Evolutionary conservation across 176 grass and related monocot genomes (phyloP), one percentile per base, ranked within the genome.

Genomic region (Elaeis guineensis): DNA sequence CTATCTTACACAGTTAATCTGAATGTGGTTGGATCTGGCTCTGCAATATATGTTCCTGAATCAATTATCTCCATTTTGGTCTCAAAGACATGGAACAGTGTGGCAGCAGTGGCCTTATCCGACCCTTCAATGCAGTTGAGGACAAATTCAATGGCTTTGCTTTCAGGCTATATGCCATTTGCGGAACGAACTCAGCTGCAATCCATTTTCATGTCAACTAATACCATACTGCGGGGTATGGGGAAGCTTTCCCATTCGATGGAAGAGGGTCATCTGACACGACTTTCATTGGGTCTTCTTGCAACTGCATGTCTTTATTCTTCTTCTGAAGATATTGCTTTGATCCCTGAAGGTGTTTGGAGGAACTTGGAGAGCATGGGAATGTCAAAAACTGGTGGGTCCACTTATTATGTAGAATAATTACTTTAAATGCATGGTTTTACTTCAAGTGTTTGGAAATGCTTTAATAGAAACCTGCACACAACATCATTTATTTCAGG

Each of bases 311-410:
- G 91, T 54, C 77, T 96, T 62, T 87, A 96, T 85, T 87, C 91
- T 61, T 57, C 80, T 90, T 72, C 81, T 77, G 91, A 90, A 63
- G 91, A 96, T 77, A 82, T 87, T 15, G 50, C 64, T 82, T 75
- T 90, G 72, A 82, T 96, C 75, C 91, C 91, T 81, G 83, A 90
- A 68, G 67, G 60, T 82, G 86, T 96, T 80, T 96, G 91, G 91
- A 79, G 69, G 66, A 86, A 85, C 58, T 56, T 96, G 77, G 83
- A 96, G 65, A 85, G 57, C 57, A 90, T 96, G 86, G 78, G 81
- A 54, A 61, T 64, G 29, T 87, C 86, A 72, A 63, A 59, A 65
- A 71, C 67, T 68, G 86, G 90, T 90, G 79, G 70, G 57, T 71
- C 21, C 21, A 52, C 16, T 70, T 57, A 64, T 63, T 24, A 12